Conservation (phyloP, 768 basidiomycete genomes). For the Amanita rubescens region DNA sequence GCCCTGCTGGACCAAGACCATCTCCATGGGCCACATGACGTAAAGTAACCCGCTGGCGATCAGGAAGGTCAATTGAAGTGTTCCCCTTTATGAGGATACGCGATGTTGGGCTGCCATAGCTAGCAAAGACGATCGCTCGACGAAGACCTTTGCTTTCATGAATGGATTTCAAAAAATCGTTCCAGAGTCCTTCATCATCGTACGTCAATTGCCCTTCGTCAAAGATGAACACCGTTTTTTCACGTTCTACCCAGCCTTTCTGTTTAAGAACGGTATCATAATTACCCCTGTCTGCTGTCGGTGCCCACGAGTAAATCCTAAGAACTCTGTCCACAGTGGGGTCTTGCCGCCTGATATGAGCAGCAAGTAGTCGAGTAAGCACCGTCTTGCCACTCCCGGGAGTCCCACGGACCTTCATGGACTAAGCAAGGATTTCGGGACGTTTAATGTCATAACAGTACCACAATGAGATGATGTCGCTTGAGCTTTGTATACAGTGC, state of each 20-base stretch:
- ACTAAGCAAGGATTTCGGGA: neutral
- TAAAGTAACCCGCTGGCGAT: neutral
- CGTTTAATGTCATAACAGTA: neutral
- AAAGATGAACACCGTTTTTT: constrained; percentile 1
- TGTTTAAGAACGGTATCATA: neutral
- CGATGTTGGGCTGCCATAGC: neutral
- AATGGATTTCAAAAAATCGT: neutral
- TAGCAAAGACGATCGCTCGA: neutral
- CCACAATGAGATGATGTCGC: neutral
- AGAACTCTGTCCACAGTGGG: neutral
- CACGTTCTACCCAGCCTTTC: neutral
- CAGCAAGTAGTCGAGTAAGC: constrained; percentile 1
- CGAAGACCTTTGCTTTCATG: neutral
- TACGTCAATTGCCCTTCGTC: neutral
- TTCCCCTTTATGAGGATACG: neutral
- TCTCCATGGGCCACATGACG: neutral
- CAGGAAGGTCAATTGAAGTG: neutral
- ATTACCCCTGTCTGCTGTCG: neutral
- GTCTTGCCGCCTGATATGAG: constrained; percentile 1
- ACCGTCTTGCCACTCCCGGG: constrained; percentile 4
- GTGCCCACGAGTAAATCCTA: neutral
- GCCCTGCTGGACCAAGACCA: neutral
- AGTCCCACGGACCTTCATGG: constrained; percentile 3
- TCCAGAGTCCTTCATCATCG: neutral
- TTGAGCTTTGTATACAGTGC: neutral